A percentile compares a stretch with the other conserved stretches of the same genome.
These are phyloP conservation scores for Ceratocystis ficicola DNA, from an alignment of 2,329 filamentous ascomycete genomes.

Conservation along the genomic window DNA sequence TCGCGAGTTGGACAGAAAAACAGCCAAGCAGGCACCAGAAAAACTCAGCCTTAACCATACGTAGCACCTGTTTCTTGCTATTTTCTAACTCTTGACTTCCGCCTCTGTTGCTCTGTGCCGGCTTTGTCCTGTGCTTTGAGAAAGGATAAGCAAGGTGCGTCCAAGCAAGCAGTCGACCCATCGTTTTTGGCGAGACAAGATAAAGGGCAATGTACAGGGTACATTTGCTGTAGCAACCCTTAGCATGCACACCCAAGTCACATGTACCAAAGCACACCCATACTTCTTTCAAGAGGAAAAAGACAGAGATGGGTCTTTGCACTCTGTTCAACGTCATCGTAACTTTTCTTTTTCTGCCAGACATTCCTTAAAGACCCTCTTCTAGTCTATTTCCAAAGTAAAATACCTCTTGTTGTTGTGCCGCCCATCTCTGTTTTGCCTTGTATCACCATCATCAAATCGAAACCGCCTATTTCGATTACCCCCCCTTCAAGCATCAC, in stretches of 20 bases:
- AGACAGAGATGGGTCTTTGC: no score
- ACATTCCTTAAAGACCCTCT: no score
- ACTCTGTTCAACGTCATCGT: no score
- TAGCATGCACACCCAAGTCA: no score
- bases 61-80: neutral
- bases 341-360: no score
- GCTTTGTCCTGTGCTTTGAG: no score
- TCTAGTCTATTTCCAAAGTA: no score
- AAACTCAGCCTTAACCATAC: neutral
- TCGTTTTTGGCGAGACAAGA: neutral
- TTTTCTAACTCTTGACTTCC: neutral
- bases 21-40: neutral
- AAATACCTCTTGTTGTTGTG: neutral
- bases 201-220: neutral
- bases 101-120: neutral
- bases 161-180: neutral
- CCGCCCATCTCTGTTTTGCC: neutral
- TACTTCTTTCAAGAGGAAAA: no score
- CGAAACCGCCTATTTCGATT: constrained; percentile 1
- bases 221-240: neutral
- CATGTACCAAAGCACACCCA: no score
- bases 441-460: constrained; percentile 1
- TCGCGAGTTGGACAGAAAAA: neutral
- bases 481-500: neutral
- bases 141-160: neutral